A percentile compares a stretch with the other conserved stretches of the same genome.
Conservation (phyloP, 306 rosid species). For the Prunus davidiana region DNA sequence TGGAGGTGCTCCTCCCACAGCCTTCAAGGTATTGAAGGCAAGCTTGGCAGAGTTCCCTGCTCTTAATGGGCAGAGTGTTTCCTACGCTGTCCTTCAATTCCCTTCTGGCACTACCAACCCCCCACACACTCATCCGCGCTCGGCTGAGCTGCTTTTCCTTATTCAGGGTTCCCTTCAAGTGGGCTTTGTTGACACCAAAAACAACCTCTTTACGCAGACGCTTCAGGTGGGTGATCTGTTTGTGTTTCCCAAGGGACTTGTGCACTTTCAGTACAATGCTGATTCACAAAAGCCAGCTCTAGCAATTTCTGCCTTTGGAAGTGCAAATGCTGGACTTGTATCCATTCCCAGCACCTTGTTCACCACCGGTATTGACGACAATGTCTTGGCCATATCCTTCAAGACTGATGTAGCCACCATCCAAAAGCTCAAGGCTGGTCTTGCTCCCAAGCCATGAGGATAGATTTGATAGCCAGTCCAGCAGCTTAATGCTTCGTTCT, state of each 20-base stretch:
- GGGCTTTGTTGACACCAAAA: conserved; percentile 1
- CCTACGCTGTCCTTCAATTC: not conserved
- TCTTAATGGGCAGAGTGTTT: not conserved
- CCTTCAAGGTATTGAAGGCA: not conserved
- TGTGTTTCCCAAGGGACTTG: conserved; percentile 10
- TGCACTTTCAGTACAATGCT: not conserved
- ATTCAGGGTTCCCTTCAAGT: not conserved
- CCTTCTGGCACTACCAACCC: not conserved
- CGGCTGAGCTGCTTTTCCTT: not conserved
- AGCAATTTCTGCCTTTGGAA: conserved; percentile 2
- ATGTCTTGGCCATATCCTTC: not conserved
- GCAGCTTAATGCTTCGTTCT: too few relatives aligned
- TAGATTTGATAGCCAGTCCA: too few relatives aligned
- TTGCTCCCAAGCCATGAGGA: not conserved
- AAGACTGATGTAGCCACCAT: not conserved
- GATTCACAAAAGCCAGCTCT: not conserved
- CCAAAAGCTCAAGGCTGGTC: not conserved
- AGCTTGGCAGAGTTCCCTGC: not conserved
- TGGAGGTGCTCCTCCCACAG: not conserved
- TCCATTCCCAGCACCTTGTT: not conserved
- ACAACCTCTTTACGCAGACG: not conserved
- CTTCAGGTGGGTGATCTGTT: not conserved
- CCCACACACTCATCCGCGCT: not conserved
- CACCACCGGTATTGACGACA: not conserved
- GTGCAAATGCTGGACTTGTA: conserved; percentile 2